A percentile compares a stretch with the other conserved stretches of the same genome.
Conservation (phyloP, 2,329 filamentous ascomycete genomes). For the Clarireedia hainanense region DNA sequence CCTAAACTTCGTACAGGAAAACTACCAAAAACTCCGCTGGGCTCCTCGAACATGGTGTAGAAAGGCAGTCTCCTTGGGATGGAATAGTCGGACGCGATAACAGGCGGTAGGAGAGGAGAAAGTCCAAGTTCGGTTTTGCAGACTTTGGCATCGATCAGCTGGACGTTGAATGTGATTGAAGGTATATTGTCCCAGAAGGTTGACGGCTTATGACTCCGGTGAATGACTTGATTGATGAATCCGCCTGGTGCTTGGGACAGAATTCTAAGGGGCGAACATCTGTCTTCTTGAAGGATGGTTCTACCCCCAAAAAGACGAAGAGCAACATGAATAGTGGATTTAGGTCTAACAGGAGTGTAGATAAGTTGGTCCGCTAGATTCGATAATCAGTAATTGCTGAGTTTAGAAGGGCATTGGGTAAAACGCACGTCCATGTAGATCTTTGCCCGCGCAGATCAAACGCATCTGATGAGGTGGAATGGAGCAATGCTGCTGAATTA, state of each 20-base stretch:
- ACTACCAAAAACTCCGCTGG: background rate
- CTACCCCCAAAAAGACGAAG: background rate
- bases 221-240: background rate
- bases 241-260: background rate
- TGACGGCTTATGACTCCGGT: background rate
- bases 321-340: background rate
- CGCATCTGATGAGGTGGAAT: background rate
- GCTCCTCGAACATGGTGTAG: background rate
- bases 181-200: background rate
- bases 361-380: too few species aligned
- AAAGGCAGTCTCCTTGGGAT: background rate
- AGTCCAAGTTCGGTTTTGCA: background rate
- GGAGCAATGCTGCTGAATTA: background rate
- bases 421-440: background rate
- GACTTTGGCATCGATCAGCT: background rate
- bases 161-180: background rate
- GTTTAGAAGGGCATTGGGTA: background rate
- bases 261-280: background rate
- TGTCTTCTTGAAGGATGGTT: background rate
- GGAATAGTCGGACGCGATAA: background rate
- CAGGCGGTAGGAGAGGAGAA: background rate
- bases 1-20: background rate
- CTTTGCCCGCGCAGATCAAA: background rate
- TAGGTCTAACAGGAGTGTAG: background rate
- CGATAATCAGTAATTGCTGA: background rate